Conservation (phyloP, 176 grass and related monocot genomes). For the Tillandsia fasciculata region DNA sequence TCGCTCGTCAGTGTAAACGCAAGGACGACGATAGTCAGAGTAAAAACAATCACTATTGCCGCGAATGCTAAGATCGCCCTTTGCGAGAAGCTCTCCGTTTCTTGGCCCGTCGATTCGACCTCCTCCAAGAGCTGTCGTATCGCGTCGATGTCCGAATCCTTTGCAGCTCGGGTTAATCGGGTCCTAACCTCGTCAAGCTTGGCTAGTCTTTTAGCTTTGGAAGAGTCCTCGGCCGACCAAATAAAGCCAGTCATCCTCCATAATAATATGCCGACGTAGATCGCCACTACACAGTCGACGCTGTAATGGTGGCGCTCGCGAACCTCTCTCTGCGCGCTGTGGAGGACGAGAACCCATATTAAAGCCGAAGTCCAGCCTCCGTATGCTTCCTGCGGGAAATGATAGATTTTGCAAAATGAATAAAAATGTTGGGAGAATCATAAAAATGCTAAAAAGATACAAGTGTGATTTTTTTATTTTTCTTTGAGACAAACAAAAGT, state of each 20-base stretch:
- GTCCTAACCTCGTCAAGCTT: constrained; percentile 55
- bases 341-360: constrained; percentile 74
- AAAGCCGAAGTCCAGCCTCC: constrained; percentile 70
- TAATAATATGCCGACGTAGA: constrained; percentile 69
- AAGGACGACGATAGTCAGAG: constrained; percentile 47
- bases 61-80: constrained; percentile 47
- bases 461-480: too few species aligned
- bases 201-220: constrained; percentile 37
- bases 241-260: constrained; percentile 79
- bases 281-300: constrained; percentile 74
- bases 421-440: too few species aligned
- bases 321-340: constrained; percentile 80
- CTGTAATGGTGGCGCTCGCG: constrained; percentile 73
- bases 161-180: constrained; percentile 47
- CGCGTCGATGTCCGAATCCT: constrained; percentile 62
- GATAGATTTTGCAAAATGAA: background rate
- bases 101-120: constrained; percentile 55
- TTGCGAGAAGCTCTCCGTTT: constrained; percentile 41
- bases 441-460: too few species aligned
- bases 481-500: background rate
- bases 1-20: constrained; percentile 65
- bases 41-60: constrained; percentile 39
- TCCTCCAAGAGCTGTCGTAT: constrained; percentile 61
- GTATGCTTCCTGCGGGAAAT: constrained; percentile 61
- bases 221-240: constrained; percentile 45